Percentiles rank a stretch among this genome's conserved stretches.
These are phyloP conservation scores for Cornus controversa DNA, from an alignment of 148 eudicot genomes.

Conservation along the genomic window DNA sequence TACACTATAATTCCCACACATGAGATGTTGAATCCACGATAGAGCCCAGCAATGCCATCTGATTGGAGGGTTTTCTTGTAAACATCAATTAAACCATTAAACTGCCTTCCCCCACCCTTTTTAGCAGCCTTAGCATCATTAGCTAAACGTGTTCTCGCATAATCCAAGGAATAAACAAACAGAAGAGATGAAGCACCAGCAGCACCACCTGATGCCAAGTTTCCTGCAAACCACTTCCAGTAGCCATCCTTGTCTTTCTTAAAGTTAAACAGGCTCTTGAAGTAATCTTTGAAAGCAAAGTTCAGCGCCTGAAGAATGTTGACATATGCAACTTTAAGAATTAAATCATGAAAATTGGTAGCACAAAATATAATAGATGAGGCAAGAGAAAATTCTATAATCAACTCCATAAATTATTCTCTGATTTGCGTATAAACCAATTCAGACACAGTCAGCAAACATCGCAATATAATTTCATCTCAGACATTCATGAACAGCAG, in stretches of 20 bases:
- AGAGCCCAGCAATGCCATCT: constrained; percentile 78
- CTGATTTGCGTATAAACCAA: background rate
- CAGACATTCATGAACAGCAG: background rate
- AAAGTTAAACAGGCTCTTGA: constrained; percentile 74
- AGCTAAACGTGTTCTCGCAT: constrained; percentile 75
- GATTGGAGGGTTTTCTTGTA: constrained; percentile 67
- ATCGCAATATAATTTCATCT: background rate
- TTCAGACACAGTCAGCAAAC: background rate
- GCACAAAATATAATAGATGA: background rate
- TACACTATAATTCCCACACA: constrained; percentile 78
- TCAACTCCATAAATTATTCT: background rate
- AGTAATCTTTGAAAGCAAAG: constrained; percentile 86
- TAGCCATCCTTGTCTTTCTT: constrained; percentile 81
- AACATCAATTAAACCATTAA: constrained; percentile 74
- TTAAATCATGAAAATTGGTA: background rate
- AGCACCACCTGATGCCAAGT: constrained; percentile 83
- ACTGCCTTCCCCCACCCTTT: constrained; percentile 69
- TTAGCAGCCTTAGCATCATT: constrained; percentile 76
- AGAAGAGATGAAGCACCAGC: constrained; percentile 82
- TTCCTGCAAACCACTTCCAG: constrained; percentile 92
- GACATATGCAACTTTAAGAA: background rate
- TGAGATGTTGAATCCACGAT: constrained; percentile 82
- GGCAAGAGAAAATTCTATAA: background rate
- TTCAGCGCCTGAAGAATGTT: constrained; percentile 64
- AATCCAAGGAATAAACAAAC: constrained; percentile 75